Conservation (phyloP, 116 monocot species). For the Thalassia testudinum region DNA sequence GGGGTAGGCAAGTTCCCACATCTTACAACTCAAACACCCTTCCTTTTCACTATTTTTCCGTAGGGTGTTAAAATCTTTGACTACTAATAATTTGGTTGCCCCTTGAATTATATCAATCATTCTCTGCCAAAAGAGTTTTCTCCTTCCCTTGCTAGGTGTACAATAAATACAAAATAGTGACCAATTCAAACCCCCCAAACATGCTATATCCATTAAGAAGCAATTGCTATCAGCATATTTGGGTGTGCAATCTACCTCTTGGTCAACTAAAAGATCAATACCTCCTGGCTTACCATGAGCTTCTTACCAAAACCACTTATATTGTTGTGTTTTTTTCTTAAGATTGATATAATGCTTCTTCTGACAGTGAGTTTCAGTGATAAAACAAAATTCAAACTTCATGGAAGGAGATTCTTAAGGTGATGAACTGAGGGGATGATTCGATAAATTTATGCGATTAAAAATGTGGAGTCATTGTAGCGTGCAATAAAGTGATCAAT, state of each 20-base stretch:
- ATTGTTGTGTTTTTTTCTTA: no score
- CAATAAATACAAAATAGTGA: no score
- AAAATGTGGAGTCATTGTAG: no score
- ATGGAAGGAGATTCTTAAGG: neutral
- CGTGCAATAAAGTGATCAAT: no score
- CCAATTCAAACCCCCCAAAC: no score
- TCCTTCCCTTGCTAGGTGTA: no score
- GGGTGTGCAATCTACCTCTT: neutral
- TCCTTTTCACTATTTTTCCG: neutral
- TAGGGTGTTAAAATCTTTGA: neutral
- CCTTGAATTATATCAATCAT: neutral
- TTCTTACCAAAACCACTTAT: no score
- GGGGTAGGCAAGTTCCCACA: neutral
- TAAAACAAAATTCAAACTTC: neutral
- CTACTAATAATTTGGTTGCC: neutral
- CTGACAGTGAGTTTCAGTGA: neutral
- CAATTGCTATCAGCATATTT: no score
- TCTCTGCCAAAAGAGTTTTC: no score
- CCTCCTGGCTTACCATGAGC: neutral
- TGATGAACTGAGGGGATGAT: neutral
- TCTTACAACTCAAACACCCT: neutral
- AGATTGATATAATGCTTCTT: neutral
- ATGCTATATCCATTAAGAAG: no score
- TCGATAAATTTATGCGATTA: no score
- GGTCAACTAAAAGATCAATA: neutral